These are phyloP conservation scores for Eremothecium gossypii DNA, from an alignment of 1,139 yeast genomes.

Conservation along the genomic window DNA sequence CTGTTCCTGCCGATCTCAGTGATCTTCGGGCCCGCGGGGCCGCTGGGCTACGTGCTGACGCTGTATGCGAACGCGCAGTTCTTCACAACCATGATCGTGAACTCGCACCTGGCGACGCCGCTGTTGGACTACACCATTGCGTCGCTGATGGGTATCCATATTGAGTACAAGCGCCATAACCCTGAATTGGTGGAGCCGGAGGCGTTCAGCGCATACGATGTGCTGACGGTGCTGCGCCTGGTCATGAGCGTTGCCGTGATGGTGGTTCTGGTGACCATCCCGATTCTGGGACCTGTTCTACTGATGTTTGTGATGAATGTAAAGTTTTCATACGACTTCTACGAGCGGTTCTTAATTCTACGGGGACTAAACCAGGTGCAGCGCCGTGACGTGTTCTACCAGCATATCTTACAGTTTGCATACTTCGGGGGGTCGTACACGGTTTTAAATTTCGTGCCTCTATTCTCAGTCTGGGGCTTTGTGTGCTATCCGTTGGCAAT, in stretches of 20 bases:
- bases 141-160: neutral
- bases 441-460: neutral
- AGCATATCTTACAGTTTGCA: neutral
- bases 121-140: neutral
- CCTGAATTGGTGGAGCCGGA: neutral
- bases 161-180: neutral
- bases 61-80: constrained; percentile 2
- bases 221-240: neutral
- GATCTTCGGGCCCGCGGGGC: constrained; percentile 4
- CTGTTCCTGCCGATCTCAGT: constrained; percentile 3
- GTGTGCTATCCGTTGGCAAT: constrained; percentile 2
- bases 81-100: constrained; percentile 2
- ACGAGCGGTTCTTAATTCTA: constrained; percentile 1
- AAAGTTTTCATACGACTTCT: neutral
- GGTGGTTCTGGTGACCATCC: constrained; percentile 1
- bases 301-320: constrained; percentile 1
- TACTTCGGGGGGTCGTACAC: constrained; percentile 1
- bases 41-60: constrained; percentile 1
- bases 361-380: neutral
- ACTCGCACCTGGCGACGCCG: constrained; percentile 1
- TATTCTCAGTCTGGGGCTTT: constrained; percentile 1
- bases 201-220: neutral
- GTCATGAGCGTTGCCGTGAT: neutral
- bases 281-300: constrained; percentile 1
- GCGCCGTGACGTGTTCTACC: constrained; percentile 2